Evolutionary conservation across 2,329 filamentous ascomycete genomes (phyloP).

Genomic region (Penicillium capsulatum): DNA sequence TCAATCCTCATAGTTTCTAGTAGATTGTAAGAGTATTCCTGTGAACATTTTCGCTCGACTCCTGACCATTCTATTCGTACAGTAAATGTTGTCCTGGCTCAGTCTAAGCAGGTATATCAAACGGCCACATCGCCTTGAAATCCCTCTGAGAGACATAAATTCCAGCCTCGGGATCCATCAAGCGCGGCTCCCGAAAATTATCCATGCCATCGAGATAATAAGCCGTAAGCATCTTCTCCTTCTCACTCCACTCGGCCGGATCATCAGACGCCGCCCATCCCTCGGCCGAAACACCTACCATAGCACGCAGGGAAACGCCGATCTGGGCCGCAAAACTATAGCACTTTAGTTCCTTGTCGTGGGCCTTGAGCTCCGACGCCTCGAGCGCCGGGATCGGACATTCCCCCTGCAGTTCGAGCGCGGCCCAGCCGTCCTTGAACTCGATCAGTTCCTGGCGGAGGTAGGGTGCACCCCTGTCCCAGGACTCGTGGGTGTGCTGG

Average conservation of each 20-base stretch:
- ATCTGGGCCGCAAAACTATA: neutral
- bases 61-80: no score
- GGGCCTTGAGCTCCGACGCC: neutral
- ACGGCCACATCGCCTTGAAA: neutral
- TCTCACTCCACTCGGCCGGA: neutral
- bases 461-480: neutral
- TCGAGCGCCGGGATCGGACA: neutral
- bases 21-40: no score
- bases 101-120: conserved; percentile 2
- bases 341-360: neutral
- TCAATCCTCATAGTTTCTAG: no score
- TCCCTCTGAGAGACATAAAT: neutral
- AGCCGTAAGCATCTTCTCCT: neutral
- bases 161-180: no score
- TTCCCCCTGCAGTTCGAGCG: neutral
- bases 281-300: neutral
- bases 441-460: neutral
- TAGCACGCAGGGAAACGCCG: neutral
- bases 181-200: no score
- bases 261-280: neutral
- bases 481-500: neutral
- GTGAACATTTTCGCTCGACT: no score
- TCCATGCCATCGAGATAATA: no score
- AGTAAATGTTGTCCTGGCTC: no score
- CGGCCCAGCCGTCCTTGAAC: neutral